Evolutionary conservation across 2,329 filamentous ascomycete species (phyloP), one percentile per base, ranked within the genome.

Genomic region (Pezicula carpinea): DNA sequence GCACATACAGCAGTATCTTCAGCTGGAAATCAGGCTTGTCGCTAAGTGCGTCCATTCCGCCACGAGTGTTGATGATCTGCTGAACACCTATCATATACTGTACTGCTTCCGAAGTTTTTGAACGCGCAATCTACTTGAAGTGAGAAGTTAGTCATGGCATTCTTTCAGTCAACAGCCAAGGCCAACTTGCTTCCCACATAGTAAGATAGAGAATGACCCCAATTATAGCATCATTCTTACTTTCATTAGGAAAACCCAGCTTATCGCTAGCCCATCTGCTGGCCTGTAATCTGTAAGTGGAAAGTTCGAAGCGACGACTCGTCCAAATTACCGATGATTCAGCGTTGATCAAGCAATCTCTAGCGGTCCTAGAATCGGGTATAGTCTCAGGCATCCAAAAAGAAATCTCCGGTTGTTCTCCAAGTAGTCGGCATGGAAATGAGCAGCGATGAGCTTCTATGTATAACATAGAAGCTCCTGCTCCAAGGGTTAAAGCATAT

Each of bases 201-300:
- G 43, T 23, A 13, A 48, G 49, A 7, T 35, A 39, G 8, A 51
- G 11, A 17, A 51, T 48, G 22, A 43, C 46, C 14, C 49, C 49
- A 31, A 51, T 44, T 7, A 45, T 51, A 11, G 38, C 36, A 33
- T 51, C 49, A 21, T 38, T 48, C 13, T 23, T 48, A 17, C 49
- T 45, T 14, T 39, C 32, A n/a, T 33, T 17, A 11, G 31, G 21
- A 26, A 35, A 13, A n/a, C 22, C 38, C 15, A 45, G 19, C 6
- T 39, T 21, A 19, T 40, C 19, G 21, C 47, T 48, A 33, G 47
- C 45, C 48, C 44, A 51, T 23, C 34, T 47, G 15, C 48, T 51
- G 5, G 45, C 46, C 14, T 46, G 36, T n/a, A 31, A 26, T 29
- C 46, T 51, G 42, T 47, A 48, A 3, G 31, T 14, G 15, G 41